phyloP scores from a whole-genome alignment of 2,329 filamentous ascomycete species.

The Domatiomyces globalis region DNA sequence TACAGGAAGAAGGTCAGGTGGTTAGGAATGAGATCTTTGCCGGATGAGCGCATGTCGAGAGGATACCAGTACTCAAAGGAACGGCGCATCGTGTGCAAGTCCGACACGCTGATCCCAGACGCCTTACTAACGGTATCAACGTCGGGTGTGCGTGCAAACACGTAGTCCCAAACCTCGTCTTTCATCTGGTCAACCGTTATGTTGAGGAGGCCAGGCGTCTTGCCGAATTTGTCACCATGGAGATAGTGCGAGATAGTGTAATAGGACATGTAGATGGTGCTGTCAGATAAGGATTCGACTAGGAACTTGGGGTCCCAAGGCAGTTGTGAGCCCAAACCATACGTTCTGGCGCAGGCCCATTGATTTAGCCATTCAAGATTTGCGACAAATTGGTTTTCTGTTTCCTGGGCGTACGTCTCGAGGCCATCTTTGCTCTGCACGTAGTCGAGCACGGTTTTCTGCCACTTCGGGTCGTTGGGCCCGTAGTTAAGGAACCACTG shows the following conservation, averaged over 20 bases:
- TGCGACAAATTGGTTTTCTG: constrained; percentile 66
- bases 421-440: constrained; percentile 55
- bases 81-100: constrained; percentile 65
- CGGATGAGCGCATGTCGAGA: constrained; percentile 71
- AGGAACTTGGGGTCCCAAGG: constrained; percentile 87
- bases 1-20: constrained; percentile 95
- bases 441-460: constrained; percentile 56
- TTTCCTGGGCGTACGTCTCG: constrained; percentile 66
- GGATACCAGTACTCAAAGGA: constrained; percentile 98
- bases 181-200: constrained; percentile 76
- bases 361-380: constrained; percentile 86
- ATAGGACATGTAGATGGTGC: constrained; percentile 66
- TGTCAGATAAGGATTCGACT: constrained; percentile 84
- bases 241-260: constrained; percentile 50
- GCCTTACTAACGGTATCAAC: constrained; percentile 49
- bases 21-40: constrained; percentile 87
- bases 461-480: constrained; percentile 67
- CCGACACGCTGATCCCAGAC: constrained; percentile 58
- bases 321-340: constrained; percentile 82
- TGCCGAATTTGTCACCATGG: constrained; percentile 76
- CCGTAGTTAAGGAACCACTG: constrained; percentile 99
- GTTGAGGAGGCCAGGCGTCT: constrained; percentile 51
- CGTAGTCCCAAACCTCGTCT: constrained; percentile 91
- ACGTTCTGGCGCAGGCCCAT: constrained; percentile 88
- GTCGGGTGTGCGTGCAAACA: constrained; percentile 65